Conservation (phyloP, 257 asterid genomes). For the Thymus quinquecostatus region DNA sequence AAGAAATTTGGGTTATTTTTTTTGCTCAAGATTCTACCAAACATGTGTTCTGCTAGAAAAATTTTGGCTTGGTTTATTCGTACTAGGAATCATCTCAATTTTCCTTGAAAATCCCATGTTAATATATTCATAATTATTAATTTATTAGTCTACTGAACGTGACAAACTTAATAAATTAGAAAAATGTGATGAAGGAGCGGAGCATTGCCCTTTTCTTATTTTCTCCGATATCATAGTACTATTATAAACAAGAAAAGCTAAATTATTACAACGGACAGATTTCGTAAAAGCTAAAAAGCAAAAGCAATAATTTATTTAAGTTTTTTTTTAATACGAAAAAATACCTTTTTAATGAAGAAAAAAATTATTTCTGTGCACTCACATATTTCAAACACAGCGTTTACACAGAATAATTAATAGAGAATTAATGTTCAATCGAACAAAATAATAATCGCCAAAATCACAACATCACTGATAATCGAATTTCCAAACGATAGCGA, state of each 20-base stretch:
- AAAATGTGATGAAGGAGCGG: background rate
- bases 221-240: background rate
- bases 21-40: background rate
- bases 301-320: background rate
- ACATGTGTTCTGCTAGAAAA: slow-evolving; percentile 8
- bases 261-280: background rate
- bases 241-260: background rate
- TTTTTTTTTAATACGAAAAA: background rate
- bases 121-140: too few species aligned
- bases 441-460: too few species aligned
- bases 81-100: slow-evolving; percentile 2
- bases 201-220: background rate
- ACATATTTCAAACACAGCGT: background rate
- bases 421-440: too few species aligned
- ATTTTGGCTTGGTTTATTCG: background rate
- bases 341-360: background rate
- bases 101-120: too few species aligned
- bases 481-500: too few species aligned
- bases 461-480: too few species aligned
- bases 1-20: too few species aligned
- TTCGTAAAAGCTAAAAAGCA: background rate
- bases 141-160: background rate
- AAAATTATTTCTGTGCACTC: too few species aligned
- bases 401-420: too few species aligned
- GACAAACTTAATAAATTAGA: background rate